phyloP scores from a whole-genome alignment of 78 protist genomes.

The Cavenderia fasciculata region DNA sequence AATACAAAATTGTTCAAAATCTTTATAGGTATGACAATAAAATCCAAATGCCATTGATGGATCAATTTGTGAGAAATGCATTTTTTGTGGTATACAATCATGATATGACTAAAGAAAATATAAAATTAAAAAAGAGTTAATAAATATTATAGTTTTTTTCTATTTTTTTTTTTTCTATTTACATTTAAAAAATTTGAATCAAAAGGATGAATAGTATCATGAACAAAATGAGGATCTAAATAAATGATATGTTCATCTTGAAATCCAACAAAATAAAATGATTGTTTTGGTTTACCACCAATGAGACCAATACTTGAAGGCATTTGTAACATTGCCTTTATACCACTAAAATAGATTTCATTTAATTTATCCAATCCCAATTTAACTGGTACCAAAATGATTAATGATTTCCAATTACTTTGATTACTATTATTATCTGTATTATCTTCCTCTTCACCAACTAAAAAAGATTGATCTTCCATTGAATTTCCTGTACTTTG shows the following conservation, averaged over 20 bases:
- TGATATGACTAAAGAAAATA: slow-evolving; percentile 73
- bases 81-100: slow-evolving; percentile 81
- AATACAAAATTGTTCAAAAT: slow-evolving; percentile 67
- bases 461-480: neutral
- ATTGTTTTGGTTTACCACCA: slow-evolving; percentile 87
- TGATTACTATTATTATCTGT: neutral
- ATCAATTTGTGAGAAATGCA: slow-evolving; percentile 78
- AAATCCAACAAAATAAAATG: slow-evolving; percentile 85
- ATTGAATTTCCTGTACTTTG: neutral
- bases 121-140: neutral
- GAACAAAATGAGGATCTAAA: slow-evolving; percentile 88
- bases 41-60: slow-evolving; percentile 87
- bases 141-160: neutral
- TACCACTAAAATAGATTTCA: neutral
- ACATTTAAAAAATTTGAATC: slow-evolving; percentile 21
- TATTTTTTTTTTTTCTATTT: neutral
- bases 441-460: too few relatives aligned
- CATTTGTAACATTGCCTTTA: slow-evolving; percentile 16
- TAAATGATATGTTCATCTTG: slow-evolving; percentile 86
- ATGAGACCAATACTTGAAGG: slow-evolving; percentile 85
- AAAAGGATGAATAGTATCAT: slow-evolving; percentile 54
- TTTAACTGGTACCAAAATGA: slow-evolving; percentile 51
- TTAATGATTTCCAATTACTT: slow-evolving; percentile 21
- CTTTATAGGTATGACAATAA: slow-evolving; percentile 70
- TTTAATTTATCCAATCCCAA: slow-evolving; percentile 61